These are phyloP conservation scores for Chaetomium globosum DNA, from an alignment of 2,329 filamentous ascomycete genomes.

Conservation along the genomic window DNA sequence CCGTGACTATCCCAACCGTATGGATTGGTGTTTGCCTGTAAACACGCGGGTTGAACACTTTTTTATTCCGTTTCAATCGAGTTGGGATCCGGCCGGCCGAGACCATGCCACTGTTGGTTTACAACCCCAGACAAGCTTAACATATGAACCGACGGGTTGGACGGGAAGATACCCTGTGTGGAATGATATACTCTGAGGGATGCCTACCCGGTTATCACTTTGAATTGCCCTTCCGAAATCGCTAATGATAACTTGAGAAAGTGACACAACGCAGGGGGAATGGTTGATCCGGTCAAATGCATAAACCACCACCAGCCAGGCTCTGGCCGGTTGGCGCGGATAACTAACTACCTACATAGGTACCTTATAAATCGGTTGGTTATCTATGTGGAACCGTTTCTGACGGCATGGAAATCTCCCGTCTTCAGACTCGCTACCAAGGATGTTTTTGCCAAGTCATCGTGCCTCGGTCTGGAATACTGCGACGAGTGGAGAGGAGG, in stretches of 20 bases:
- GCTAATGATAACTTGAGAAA: background rate
- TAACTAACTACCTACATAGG: background rate
- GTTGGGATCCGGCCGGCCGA: background rate
- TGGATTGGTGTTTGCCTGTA: no score
- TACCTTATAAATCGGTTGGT: background rate
- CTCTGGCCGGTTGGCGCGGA: background rate
- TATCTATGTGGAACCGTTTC: conserved; percentile 1
- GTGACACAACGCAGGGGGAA: background rate
- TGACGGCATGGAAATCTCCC: conserved; percentile 26
- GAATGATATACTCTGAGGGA: conserved; percentile 3
- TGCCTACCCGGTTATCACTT: conserved; percentile 30
- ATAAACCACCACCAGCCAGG: background rate
- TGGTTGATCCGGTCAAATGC: background rate
- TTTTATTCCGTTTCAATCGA: no score
- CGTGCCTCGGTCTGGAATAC: conserved; percentile 15
- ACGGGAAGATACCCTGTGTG: conserved; percentile 18
- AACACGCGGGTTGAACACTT: no score
- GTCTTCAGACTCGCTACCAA: conserved; percentile 19
- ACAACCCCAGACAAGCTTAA: background rate
- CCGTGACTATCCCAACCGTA: no score
- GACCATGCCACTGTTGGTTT: background rate
- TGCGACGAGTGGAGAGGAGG: conserved; percentile 3
- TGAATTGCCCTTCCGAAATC: background rate
- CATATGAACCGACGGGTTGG: conserved; percentile 17
- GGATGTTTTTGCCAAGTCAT: background rate